phyloP scores from a whole-genome alignment of 495 filamentous ascomycete genomes.

The Pyrenula massariospora region DNA sequence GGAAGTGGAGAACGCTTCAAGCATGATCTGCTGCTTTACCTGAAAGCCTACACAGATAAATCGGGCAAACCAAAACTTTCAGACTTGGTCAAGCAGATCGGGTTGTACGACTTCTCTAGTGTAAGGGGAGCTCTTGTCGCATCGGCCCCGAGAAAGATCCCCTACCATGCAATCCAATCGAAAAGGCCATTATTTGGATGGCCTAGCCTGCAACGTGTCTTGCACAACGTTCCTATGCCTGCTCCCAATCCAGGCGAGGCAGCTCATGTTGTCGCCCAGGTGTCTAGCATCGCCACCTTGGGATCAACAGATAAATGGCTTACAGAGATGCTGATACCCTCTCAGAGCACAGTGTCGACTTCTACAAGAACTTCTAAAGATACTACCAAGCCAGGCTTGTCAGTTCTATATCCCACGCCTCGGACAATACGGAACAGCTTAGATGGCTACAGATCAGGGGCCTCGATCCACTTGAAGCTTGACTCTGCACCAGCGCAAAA shows the following conservation, averaged over 20 bases:
- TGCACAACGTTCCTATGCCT: constrained; percentile 35
- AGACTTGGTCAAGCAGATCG: constrained; percentile 42
- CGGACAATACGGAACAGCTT: constrained; percentile 68
- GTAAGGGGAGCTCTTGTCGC: constrained; percentile 65
- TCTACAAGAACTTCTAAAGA: background rate
- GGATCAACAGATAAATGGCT: constrained; percentile 69
- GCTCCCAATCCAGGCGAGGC: constrained; percentile 1
- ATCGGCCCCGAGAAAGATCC: constrained; percentile 60
- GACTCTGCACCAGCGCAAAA: constrained; percentile 55
- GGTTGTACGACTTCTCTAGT: constrained; percentile 54
- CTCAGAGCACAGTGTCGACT: background rate
- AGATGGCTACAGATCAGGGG: constrained; percentile 67
- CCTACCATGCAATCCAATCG: constrained; percentile 21
- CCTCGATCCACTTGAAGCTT: constrained; percentile 72
- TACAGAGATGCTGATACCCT: constrained; percentile 35
- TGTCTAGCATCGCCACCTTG: constrained; percentile 53
- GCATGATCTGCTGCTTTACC: constrained; percentile 59
- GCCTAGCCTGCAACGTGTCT: constrained; percentile 49
- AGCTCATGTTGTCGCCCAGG: constrained; percentile 58
- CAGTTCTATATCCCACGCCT: constrained; percentile 69
- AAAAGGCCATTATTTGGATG: constrained; percentile 55
- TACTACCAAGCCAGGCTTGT: constrained; percentile 27
- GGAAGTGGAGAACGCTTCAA: constrained; percentile 67
- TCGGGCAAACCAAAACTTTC: constrained; percentile 18
- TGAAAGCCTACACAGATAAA: constrained; percentile 48